These are phyloP conservation scores for Boletus tylopilopsis DNA, from an alignment of 768 basidiomycete species.

Conservation along the genomic window DNA sequence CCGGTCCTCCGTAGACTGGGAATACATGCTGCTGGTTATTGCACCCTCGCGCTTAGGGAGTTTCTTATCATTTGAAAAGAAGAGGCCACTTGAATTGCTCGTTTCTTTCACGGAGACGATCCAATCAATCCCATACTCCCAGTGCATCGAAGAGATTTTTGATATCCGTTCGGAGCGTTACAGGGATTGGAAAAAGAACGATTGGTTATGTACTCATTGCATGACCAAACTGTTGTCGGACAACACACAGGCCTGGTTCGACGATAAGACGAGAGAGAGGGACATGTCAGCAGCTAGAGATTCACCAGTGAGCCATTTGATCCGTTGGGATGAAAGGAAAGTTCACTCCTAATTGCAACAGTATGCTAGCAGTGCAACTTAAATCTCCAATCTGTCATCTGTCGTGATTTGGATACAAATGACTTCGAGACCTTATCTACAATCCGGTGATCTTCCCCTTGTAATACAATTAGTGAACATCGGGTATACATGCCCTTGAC, in stretches of 20 bases:
- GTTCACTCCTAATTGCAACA: background rate
- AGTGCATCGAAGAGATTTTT: constrained; percentile 15
- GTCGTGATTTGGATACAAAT: no score
- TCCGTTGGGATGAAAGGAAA: background rate
- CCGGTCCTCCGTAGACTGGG: constrained; percentile 13
- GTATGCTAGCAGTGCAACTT: no score
- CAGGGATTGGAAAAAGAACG: constrained; percentile 27
- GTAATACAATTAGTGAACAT: constrained; percentile 11
- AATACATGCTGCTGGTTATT: constrained; percentile 10
- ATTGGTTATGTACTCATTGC: constrained; percentile 32
- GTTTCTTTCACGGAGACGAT: constrained; percentile 1
- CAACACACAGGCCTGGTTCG: constrained; percentile 12
- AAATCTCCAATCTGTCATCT: no score
- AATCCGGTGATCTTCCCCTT: background rate
- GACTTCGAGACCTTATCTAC: no score
- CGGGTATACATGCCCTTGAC: constrained; percentile 23
- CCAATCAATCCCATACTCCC: constrained; percentile 7
- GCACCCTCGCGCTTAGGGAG: background rate
- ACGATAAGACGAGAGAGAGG: background rate
- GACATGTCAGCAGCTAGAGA: background rate
- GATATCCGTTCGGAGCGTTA: constrained; percentile 17
- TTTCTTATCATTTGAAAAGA: constrained; percentile 3
- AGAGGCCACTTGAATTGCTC: constrained; percentile 5
- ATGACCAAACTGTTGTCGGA: constrained; percentile 21
- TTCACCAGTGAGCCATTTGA: background rate